These are phyloP conservation scores for Penicillium sp. DNA, from an alignment of 2,329 filamentous ascomycete genomes.

Conservation along the genomic window DNA sequence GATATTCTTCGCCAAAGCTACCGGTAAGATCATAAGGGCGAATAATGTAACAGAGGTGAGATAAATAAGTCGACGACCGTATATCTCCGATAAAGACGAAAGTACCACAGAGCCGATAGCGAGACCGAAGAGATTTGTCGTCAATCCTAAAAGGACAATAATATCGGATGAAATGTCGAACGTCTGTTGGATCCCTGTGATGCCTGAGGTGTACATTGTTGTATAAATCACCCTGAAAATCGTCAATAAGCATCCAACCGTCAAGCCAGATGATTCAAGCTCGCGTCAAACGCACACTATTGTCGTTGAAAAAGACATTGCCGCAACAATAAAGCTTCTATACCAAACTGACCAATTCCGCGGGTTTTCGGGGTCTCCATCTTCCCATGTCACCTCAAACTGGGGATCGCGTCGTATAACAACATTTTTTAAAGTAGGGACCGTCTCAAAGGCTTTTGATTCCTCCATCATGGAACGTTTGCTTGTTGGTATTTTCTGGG, in stretches of 20 bases:
- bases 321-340: conserved; percentile 18
- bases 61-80: conserved; percentile 53
- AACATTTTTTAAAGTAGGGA: background rate
- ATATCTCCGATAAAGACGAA: conserved; percentile 56
- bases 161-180: conserved; percentile 59
- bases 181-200: conserved; percentile 64
- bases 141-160: conserved; percentile 66
- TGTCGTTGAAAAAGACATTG: conserved; percentile 20
- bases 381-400: conserved; percentile 17
- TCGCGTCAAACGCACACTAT: conserved; percentile 11
- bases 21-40: conserved; percentile 64
- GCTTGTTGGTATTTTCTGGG: background rate
- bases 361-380: conserved; percentile 14
- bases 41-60: conserved; percentile 61
- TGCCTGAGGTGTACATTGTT: conserved; percentile 68
- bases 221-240: conserved; percentile 59
- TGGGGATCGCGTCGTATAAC: conserved; percentile 3
- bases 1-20: conserved; percentile 54
- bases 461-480: background rate
- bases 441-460: background rate
- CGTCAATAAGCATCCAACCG: background rate
- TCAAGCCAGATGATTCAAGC: background rate
- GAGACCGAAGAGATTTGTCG: conserved; percentile 70
- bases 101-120: conserved; percentile 65
- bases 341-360: conserved; percentile 21